These are phyloP conservation scores for Alloascoidea africana DNA, from an alignment of 805 yeast species.

Conservation along the genomic window DNA sequence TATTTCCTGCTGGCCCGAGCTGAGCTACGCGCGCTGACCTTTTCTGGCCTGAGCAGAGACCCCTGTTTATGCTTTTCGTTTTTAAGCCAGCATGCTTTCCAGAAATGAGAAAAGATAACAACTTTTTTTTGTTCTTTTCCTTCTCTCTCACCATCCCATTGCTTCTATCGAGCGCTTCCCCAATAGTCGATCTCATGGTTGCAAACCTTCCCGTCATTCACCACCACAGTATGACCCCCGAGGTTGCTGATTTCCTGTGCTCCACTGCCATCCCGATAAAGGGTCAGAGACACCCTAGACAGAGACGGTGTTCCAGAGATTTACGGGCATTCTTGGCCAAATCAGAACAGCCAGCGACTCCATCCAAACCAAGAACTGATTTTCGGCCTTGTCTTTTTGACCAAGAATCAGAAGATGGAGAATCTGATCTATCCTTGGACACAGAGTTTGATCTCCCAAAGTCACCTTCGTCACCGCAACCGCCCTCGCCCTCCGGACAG, in stretches of 20 bases:
- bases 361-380: too few species aligned
- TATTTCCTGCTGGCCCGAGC: slow-evolving; percentile 11
- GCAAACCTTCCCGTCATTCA: neutral
- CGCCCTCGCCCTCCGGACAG: neutral
- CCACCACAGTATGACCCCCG: neutral
- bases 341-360: neutral
- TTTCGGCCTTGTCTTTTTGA: too few species aligned
- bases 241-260: neutral
- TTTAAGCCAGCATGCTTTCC: slow-evolving; percentile 2
- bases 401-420: too few species aligned
- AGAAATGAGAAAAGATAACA: slow-evolving; percentile 2
- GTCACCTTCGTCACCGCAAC: neutral
- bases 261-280: neutral
- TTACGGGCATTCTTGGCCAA: neutral
- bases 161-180: too few species aligned
- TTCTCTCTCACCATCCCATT: neutral
- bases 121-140: neutral
- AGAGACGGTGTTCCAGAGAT: neutral
- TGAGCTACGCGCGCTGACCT: slow-evolving; percentile 10
- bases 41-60: slow-evolving; percentile 9
- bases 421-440: neutral
- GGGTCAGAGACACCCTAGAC: neutral
- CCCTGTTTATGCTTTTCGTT: slow-evolving; percentile 10
- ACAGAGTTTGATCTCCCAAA: neutral
- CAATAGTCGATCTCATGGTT: too few species aligned